A percentile compares a stretch with the other conserved stretches of the same genome.
Conservation (phyloP, 148 eudicot species). For the Fagopyrum tataricum region DNA sequence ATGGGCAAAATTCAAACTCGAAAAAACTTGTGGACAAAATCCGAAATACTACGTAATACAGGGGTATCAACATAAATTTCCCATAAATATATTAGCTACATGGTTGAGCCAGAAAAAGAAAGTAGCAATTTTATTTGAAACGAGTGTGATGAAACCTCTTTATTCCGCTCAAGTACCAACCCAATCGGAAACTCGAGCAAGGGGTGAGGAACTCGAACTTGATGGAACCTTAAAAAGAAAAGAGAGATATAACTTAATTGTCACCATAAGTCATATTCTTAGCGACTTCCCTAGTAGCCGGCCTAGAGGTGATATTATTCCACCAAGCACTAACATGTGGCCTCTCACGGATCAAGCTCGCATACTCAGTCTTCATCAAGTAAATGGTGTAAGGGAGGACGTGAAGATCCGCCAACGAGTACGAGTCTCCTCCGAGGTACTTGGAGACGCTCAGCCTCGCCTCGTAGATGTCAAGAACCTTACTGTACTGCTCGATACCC, state of each 20-base stretch:
- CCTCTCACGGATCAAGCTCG: constrained; percentile 21
- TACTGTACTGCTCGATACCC: constrained; percentile 21
- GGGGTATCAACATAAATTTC: too few species aligned
- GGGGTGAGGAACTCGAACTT: too few species aligned
- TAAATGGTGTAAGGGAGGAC: constrained; percentile 25
- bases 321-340: constrained; percentile 41
- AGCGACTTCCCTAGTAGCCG: constrained; percentile 19
- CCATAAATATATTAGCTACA: too few species aligned
- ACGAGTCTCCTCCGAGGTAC: constrained; percentile 35
- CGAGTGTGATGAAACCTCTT: too few species aligned
- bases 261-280: constrained; percentile 17
- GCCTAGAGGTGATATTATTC: constrained; percentile 34
- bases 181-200: too few species aligned
- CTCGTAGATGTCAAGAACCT: constrained; percentile 32
- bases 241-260: not conserved
- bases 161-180: too few species aligned
- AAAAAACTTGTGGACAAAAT: too few species aligned
- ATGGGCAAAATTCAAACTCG: too few species aligned
- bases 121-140: too few species aligned
- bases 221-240: not conserved
- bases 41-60: too few species aligned
- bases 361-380: constrained; percentile 27
- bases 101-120: too few species aligned
- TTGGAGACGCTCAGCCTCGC: constrained; percentile 22
- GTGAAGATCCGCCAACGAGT: constrained; percentile 33